Evolutionary conservation across 257 asterid genomes (phyloP).

Genomic region (Agastache rugosa): DNA sequence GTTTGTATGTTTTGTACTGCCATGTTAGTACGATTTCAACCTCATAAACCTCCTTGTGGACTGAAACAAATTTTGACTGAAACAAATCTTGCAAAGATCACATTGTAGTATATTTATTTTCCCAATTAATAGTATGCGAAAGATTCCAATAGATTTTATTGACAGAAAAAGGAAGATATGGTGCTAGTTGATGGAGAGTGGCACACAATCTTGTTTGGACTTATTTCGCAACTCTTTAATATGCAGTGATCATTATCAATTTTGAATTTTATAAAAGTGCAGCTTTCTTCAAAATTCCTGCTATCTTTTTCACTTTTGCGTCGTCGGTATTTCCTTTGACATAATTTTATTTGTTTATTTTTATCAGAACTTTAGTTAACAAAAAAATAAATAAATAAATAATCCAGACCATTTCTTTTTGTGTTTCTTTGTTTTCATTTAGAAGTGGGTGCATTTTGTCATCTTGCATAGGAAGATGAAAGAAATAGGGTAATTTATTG

Average conservation of each 20-base stretch:
- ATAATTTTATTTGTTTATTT: neutral
- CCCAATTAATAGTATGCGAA: conserved; percentile 12
- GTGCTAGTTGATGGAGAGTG: conserved; percentile 27
- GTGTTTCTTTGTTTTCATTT: conserved; percentile 28
- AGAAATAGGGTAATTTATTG: conserved; percentile 16
- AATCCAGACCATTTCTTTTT: conserved; percentile 18
- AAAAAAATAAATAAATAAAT: no score
- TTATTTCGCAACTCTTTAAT: conserved; percentile 6
- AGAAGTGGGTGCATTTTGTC: conserved; percentile 34
- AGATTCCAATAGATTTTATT: conserved; percentile 24
- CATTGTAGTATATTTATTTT: conserved; percentile 4
- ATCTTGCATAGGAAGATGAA: conserved; percentile 19
- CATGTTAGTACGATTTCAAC: neutral
- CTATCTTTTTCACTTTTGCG: conserved; percentile 18
- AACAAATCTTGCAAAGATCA: conserved; percentile 17
- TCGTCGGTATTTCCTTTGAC: conserved; percentile 30
- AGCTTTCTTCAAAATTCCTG: conserved; percentile 6
- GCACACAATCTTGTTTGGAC: conserved; percentile 31
- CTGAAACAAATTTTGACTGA: neutral
- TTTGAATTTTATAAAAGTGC: conserved; percentile 16
- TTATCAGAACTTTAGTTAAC: conserved; percentile 17
- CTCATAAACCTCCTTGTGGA: neutral
- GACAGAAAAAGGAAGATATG: conserved; percentile 27
- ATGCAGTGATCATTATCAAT: conserved; percentile 25
- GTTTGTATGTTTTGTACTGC: neutral